Conservation (phyloP, 2,329 filamentous ascomycete genomes). For the Pseudohalonectria lignicola region DNA sequence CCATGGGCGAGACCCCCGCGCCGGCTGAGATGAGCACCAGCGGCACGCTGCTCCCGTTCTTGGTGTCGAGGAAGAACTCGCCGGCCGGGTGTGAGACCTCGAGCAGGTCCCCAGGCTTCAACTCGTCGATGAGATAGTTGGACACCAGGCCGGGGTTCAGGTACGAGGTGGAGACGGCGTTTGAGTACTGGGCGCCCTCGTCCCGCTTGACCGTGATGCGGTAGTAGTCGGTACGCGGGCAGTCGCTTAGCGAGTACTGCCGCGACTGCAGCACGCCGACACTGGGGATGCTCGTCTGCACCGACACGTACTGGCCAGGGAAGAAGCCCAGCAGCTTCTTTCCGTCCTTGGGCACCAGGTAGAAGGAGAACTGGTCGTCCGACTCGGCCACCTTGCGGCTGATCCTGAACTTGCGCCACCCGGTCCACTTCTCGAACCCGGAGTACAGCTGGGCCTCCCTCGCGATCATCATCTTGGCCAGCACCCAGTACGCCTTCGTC, state of each 20-base stretch:
- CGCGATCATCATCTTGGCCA: conserved; percentile 61
- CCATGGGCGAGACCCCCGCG: conserved; percentile 47
- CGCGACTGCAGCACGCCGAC: conserved; percentile 51
- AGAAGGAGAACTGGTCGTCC: conserved; percentile 60
- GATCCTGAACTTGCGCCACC: conserved; percentile 59
- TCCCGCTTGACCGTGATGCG: conserved; percentile 64
- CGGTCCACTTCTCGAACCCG: conserved; percentile 49
- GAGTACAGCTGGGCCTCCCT: conserved; percentile 54
- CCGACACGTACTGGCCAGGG: conserved; percentile 63
- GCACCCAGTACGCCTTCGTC: conserved; percentile 61
- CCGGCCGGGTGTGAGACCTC: conserved; percentile 57
- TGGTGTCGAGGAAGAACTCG: conserved; percentile 45
- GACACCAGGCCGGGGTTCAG: conserved; percentile 55
- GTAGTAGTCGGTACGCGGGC: conserved; percentile 49
- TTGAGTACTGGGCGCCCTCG: conserved; percentile 33
- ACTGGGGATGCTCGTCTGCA: conserved; percentile 46
- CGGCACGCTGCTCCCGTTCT: conserved; percentile 27
- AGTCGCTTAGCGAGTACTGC: conserved; percentile 64
- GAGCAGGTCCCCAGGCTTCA: conserved; percentile 49
- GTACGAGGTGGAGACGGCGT: conserved; percentile 29
- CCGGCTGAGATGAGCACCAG: conserved; percentile 53
- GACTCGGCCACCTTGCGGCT: conserved; percentile 53
- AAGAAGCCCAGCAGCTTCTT: conserved; percentile 49
- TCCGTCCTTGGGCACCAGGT: conserved; percentile 52
- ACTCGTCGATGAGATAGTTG: conserved; percentile 54